Evolutionary conservation across 768 basidiomycete species (phyloP), one percentile per base, ranked within the genome.

Genomic region (Phanerodontia chrysosporium): DNA sequence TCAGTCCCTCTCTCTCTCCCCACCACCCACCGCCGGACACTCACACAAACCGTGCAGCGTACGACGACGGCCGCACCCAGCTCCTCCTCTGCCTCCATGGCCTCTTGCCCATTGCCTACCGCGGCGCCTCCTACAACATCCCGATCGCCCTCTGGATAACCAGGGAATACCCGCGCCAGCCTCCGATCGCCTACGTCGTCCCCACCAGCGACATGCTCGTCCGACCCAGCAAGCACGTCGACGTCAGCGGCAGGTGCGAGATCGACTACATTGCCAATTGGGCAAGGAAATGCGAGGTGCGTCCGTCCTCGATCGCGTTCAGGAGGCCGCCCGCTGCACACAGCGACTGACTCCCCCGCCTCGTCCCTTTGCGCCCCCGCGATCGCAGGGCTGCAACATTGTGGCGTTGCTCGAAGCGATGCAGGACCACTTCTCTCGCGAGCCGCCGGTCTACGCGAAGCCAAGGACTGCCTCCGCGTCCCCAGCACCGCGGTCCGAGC

Each of bases 51-150:
- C 65, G 51, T 58, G 13, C 69, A 97, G 93, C 90, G 0, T 95
- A 91, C 75, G 94, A 99, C 72, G 93, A 97, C 64, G 97, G 97
- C 49, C 85, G 96, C 36, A 88, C 92, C 0, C 93, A 95, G 67
- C 80, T 98, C 18, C 82, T 99, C 27, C 85, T 98, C 58, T 94
- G 92, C 63, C 66, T 96, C 2, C 91, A 97, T 68, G 97, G 97
- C 10, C 83, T 98, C 4, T 78, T 99, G 0, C 95, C 94, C 3
- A 97, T 99, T 65, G 73, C 81, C 0, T 96, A 85, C 75, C 81
- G 89, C 51, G 74, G 78, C 1, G 75, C 84, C 0, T 79, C 87
- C 1, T 99, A 99, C 78, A 93, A 99, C 72, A 98, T 98, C 66
- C 97, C 97, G 3, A 73, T 99, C 65, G 85, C 90, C 13, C 65